Evolutionary conservation across 768 basidiomycete species (phyloP).

Genomic region (Tubosaeta brunneosetosa): DNA sequence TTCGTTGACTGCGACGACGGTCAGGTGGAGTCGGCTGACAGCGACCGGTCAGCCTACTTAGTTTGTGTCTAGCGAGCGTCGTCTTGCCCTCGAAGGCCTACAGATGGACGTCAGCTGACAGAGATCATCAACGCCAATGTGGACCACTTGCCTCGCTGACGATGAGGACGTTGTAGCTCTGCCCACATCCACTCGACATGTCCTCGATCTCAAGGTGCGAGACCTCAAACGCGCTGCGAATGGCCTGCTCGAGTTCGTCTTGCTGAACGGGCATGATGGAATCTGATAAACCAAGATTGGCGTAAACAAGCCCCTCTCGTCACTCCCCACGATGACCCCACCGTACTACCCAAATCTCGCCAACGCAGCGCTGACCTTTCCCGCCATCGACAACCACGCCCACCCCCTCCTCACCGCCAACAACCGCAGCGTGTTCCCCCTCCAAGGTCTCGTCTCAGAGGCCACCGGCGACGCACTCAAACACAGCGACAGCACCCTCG

Average conservation of each 20-base stretch:
- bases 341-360: conserved; percentile 16
- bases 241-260: conserved; percentile 53
- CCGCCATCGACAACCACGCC: conserved; percentile 76
- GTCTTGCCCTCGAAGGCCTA: conserved; percentile 76
- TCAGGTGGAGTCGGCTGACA: neutral
- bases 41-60: conserved; percentile 42
- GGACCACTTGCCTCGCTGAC: conserved; percentile 62
- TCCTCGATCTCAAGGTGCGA: conserved; percentile 70
- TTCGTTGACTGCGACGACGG: conserved; percentile 58
- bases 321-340: conserved; percentile 9
- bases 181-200: conserved; percentile 75
- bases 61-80: conserved; percentile 71
- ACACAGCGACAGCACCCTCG: conserved; percentile 54
- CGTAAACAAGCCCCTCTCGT: neutral
- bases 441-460: conserved; percentile 66
- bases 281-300: neutral
- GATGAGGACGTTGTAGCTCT: conserved; percentile 68
- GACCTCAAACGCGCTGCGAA: conserved; percentile 60
- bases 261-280: conserved; percentile 51
- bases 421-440: conserved; percentile 43
- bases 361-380: conserved; percentile 30
- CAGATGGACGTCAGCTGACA: neutral
- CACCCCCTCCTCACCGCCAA: conserved; percentile 58
- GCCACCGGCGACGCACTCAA: conserved; percentile 50
- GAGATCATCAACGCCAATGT: neutral